phyloP scores from a whole-genome alignment of 495 filamentous ascomycete species.

The Terfezia claveryi region DNA sequence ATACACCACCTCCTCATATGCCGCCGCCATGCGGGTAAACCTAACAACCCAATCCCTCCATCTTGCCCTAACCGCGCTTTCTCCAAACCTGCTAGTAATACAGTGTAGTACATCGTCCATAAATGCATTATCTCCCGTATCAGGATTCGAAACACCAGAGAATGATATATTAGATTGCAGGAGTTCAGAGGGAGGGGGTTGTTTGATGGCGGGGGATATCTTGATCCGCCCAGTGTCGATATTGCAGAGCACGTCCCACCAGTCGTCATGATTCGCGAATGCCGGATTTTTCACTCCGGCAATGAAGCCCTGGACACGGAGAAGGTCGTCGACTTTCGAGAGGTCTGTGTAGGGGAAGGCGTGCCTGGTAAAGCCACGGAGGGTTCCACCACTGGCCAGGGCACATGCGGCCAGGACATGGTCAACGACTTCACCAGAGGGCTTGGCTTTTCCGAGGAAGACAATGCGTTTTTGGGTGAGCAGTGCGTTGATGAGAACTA shows the following conservation, averaged over 20 bases:
- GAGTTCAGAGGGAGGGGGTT: conserved; percentile 8
- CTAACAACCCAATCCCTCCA: conserved; percentile 77
- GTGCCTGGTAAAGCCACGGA: conserved; percentile 87
- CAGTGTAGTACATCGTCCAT: conserved; percentile 67
- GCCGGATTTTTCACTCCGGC: conserved; percentile 94
- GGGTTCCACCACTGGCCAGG: conserved; percentile 79
- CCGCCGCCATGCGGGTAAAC: conserved; percentile 77
- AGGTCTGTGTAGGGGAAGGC: conserved; percentile 97
- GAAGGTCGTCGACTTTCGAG: conserved; percentile 88
- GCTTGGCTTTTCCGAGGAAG: conserved; percentile 84
- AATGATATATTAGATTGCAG: neutral
- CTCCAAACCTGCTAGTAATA: conserved; percentile 67
- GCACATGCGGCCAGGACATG: conserved; percentile 86
- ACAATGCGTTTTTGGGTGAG: conserved; percentile 93
- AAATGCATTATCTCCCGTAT: conserved; percentile 71
- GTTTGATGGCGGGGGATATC: conserved; percentile 33
- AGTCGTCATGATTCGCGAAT: conserved; percentile 83
- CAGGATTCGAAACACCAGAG: neutral
- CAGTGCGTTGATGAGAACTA: conserved; percentile 56
- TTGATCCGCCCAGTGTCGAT: conserved; percentile 80
- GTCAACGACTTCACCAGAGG: conserved; percentile 84
- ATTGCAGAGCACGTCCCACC: conserved; percentile 97
- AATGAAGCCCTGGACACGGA: conserved; percentile 79
- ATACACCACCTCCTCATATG: conserved; percentile 88
- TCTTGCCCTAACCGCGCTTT: conserved; percentile 71